Base-by-base conservation (phyloP, 805 yeast species). In the Ogataea trehalophila region DNA sequence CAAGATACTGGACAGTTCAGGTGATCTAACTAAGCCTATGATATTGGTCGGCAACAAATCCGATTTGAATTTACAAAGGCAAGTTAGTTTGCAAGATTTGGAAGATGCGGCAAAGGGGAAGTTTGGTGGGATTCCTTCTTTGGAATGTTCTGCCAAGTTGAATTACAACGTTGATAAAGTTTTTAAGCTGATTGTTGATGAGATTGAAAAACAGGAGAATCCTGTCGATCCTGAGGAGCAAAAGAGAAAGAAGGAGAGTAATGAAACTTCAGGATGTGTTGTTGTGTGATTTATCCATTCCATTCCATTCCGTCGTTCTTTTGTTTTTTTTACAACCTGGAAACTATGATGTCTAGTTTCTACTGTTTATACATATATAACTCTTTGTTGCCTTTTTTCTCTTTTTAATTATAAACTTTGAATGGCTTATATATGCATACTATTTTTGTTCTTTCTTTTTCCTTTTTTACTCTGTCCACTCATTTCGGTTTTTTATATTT, bases 1-100 rank as follows among this genome's bases (percentile, higher is more conserved):
- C 63, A 89, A 89, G 72, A 83, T 90, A 45, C 70, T 88, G 50
- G 89, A 88, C 58, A 77, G 82, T 16, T 73, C 77, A 31, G 81
- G 81, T 5, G 65, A 68, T 42, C 76, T 73, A 41, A 61, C 64
- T 40, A 67, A 72, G 7, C 81, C 81, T 2, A 65, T 77, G 66
- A 72, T 76, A 13, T 65, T 77, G 50, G 66, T 72, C 14, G 79
- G 79, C 1, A 75, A 75, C 54, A 75, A 75, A 58, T 61, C 77
- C 42, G 92, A 85, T 61, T 69, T 85, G 47, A 67, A 62, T 40
- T 70, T 75, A 51, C 80, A 83, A 58, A 76, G 90, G 52, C 70
- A 56, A 71, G 85, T 83, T 6, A 64, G 76, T 5, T 67, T 63
- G 20, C 73, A 69, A 8, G 90, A 84, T 55, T 80, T 81, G 31